phyloP scores from a whole-genome alignment of 148 eudicot species.

The Diospyros kaki region DNA sequence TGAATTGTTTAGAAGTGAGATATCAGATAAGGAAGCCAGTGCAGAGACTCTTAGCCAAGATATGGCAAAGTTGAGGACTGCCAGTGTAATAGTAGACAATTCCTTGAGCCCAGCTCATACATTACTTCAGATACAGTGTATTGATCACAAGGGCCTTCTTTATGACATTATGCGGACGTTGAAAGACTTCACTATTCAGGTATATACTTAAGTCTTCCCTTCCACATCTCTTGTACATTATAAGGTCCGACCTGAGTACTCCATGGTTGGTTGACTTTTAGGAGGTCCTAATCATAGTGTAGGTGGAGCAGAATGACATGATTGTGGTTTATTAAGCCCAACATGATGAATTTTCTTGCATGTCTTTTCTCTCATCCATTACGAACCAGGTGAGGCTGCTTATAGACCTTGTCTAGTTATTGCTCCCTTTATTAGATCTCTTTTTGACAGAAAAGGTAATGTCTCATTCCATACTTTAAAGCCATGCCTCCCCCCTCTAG shows the following conservation, averaged over 20 bases:
- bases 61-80: conserved; percentile 46
- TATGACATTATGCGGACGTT: conserved; percentile 77
- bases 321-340: neutral
- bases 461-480: no score
- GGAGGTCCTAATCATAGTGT: neutral
- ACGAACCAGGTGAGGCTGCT: no score
- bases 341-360: neutral
- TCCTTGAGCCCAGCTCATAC: conserved; percentile 78
- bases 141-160: conserved; percentile 81
- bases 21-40: conserved; percentile 48
- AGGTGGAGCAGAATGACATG: neutral
- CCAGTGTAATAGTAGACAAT: conserved; percentile 58
- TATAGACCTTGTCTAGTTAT: no score
- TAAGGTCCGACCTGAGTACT: neutral
- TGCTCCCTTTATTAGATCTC: no score
- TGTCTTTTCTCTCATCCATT: no score
- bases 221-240: neutral
- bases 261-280: neutral
- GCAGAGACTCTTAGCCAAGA: conserved; percentile 68
- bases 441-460: no score
- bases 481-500: no score
- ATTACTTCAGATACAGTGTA: conserved; percentile 72
- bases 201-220: conserved; percentile 21
- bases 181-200: conserved; percentile 68
- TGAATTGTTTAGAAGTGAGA: conserved; percentile 56